Evolutionary conservation across 1,284 basidiomycete species (phyloP).

Genomic region (Pisolithus thermaeus): DNA sequence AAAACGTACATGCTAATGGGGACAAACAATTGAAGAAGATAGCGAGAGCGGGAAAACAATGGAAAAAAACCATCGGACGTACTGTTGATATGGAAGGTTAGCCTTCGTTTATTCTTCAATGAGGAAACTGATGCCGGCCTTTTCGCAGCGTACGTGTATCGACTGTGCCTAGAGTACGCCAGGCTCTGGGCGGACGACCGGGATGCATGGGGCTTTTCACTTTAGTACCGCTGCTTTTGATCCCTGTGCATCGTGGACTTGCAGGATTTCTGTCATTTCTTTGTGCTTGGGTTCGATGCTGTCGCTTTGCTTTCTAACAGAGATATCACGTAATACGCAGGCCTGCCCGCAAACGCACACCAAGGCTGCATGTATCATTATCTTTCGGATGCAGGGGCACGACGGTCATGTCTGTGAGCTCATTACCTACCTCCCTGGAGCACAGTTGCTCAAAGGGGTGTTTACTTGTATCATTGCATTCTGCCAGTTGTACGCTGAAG

Average conservation of each 20-base stretch:
- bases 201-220: conserved; percentile 54
- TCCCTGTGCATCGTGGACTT: background rate
- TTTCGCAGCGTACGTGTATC: conserved; percentile 74
- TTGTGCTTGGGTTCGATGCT: too few relatives aligned
- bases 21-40: conserved; percentile 76
- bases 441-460: too few relatives aligned
- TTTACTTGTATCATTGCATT: too few relatives aligned
- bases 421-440: too few relatives aligned
- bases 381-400: too few relatives aligned
- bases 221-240: conserved; percentile 14
- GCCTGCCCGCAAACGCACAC: too few relatives aligned
- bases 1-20: conserved; percentile 41
- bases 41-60: conserved; percentile 81
- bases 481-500: too few relatives aligned
- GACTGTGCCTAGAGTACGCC: conserved; percentile 86
- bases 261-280: background rate
- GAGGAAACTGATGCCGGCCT: conserved; percentile 8
- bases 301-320: too few relatives aligned
- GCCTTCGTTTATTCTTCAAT: conserved; percentile 4
- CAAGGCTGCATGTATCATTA: too few relatives aligned
- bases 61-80: conserved; percentile 80
- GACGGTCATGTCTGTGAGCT: too few relatives aligned
- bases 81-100: conserved; percentile 86
- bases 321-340: too few relatives aligned
- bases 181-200: conserved; percentile 80